Evolutionary conservation across 2,329 filamentous ascomycete genomes (phyloP).

Genomic region (Metarhizium sp.): DNA sequence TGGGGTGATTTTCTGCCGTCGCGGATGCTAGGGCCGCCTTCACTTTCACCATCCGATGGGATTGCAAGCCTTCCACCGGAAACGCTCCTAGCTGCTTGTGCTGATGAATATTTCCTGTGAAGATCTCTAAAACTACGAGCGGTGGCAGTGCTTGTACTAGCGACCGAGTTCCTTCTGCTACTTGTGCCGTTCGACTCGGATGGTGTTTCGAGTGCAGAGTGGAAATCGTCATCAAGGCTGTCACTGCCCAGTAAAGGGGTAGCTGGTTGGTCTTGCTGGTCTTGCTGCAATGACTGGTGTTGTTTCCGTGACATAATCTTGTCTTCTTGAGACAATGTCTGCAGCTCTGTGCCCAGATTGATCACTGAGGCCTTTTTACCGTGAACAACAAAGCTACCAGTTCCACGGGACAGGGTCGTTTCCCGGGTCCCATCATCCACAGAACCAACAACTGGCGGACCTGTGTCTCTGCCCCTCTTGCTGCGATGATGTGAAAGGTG

Average conservation of each 20-base stretch:
- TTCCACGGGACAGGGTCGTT: slow-evolving; percentile 66
- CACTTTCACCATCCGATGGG: slow-evolving; percentile 50
- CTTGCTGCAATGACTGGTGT: slow-evolving; percentile 18
- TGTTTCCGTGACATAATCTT: slow-evolving; percentile 55
- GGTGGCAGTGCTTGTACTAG: slow-evolving; percentile 58
- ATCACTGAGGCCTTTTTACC: slow-evolving; percentile 97
- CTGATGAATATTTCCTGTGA: slow-evolving; percentile 49
- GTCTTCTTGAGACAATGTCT: slow-evolving; percentile 66
- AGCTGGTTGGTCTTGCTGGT: slow-evolving; percentile 26
- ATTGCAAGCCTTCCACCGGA: slow-evolving; percentile 33
- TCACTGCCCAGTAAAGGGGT: slow-evolving; percentile 25
- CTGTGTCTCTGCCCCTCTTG: slow-evolving; percentile 61
- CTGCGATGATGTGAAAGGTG: slow-evolving; percentile 60
- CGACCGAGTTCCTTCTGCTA: slow-evolving; percentile 49
- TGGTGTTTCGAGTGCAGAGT: slow-evolving; percentile 37
- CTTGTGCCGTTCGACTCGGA: slow-evolving; percentile 31
- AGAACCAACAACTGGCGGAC: slow-evolving; percentile 11
- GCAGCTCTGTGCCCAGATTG: slow-evolving; percentile 89
- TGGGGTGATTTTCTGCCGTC: slow-evolving; percentile 49
- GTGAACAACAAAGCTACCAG: slow-evolving; percentile 89
- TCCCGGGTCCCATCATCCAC: slow-evolving; percentile 37
- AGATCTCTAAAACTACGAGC: slow-evolving; percentile 56
- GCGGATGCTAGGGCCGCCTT: slow-evolving; percentile 49
- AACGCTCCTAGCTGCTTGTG: slow-evolving; percentile 34
- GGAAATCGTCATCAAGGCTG: slow-evolving; percentile 39